A percentile compares a stretch with the other conserved stretches of the same genome.
Conservation (phyloP, 2,329 filamentous ascomycete genomes). For the Trichoderma citrinoviride region DNA sequence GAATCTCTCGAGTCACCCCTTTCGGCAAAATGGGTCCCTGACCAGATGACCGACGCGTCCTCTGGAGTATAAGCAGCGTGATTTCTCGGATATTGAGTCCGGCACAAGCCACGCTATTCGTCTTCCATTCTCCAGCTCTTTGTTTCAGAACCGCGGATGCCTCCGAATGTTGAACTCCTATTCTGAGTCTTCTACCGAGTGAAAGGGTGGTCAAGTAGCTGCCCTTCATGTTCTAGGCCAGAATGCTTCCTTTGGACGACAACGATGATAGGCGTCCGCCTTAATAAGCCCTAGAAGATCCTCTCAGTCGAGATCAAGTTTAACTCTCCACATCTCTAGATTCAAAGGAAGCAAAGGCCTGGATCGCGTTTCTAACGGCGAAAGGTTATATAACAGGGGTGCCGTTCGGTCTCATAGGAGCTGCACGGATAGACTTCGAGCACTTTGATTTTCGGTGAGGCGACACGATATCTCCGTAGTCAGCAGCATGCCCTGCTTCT, state of each 20-base stretch:
- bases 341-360: not conserved
- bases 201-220: not conserved
- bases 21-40: no score
- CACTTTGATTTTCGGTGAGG: conserved; percentile 8
- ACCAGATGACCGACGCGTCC: no score
- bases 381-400: not conserved
- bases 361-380: not conserved
- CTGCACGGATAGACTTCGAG: not conserved
- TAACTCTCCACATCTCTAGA: not conserved
- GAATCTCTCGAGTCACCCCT: no score
- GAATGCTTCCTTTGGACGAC: not conserved
- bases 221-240: not conserved
- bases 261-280: not conserved
- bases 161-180: not conserved
- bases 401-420: not conserved
- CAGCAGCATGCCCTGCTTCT: not conserved
- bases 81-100: not conserved
- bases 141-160: not conserved
- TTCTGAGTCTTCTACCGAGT: not conserved
- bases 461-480: not conserved
- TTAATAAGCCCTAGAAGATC: not conserved
- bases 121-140: not conserved
- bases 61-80: no score
- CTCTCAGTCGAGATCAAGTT: not conserved
- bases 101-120: not conserved